Percentiles rank a stretch among this genome's conserved stretches.
Evolutionary conservation across 169 alveolate species (phyloP).

Genomic region (Plasmodium vivax): DNA sequence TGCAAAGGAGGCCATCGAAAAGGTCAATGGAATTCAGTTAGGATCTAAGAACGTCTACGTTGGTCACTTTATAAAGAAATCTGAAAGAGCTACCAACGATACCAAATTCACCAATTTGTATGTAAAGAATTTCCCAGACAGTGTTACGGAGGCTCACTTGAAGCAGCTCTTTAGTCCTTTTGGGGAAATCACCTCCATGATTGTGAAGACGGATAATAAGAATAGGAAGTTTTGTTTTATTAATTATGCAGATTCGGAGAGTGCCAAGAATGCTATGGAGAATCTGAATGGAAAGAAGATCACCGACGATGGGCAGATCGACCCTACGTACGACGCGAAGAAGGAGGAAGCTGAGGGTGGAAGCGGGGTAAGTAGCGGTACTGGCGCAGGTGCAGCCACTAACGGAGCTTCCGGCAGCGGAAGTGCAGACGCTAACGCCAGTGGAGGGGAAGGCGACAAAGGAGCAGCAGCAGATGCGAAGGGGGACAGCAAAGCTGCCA

Average conservation of each 20-base stretch:
- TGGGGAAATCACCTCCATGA: conserved; percentile 92
- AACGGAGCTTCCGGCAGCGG: neutral
- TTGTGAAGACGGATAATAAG: conserved; percentile 87
- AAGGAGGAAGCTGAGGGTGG: conserved; percentile 45
- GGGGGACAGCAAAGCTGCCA: neutral
- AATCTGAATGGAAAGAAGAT: conserved; percentile 88
- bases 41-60: conserved; percentile 93
- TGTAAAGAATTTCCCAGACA: conserved; percentile 93
- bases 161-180: conserved; percentile 84
- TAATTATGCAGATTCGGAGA: conserved; percentile 88
- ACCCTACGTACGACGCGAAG: conserved; percentile 41
- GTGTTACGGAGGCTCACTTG: conserved; percentile 88
- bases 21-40: conserved; percentile 92
- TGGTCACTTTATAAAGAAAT: conserved; percentile 90
- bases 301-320: conserved; percentile 77
- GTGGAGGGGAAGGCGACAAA: neutral
- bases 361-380: neutral
- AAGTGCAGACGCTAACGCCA: neutral
- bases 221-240: conserved; percentile 92
- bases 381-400: no score
- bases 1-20: conserved; percentile 93
- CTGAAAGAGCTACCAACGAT: conserved; percentile 84
- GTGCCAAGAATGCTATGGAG: conserved; percentile 92
- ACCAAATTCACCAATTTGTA: conserved; percentile 90
- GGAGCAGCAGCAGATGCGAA: neutral